Base-by-base conservation (phyloP, 306 rosid species). In the Sechiopsis laciniata region DNA sequence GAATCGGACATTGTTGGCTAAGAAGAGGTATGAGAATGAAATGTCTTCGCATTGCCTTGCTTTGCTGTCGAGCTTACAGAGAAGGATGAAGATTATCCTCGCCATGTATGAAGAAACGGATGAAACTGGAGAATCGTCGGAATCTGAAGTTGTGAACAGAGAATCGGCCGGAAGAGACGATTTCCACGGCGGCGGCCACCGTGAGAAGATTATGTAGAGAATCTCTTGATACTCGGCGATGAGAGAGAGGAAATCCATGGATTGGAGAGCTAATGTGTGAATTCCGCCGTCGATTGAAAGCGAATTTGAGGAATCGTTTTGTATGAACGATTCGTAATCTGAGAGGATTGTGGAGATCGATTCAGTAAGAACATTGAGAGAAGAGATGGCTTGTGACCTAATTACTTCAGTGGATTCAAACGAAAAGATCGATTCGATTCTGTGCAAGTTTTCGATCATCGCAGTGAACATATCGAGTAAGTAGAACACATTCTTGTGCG, bases 61-160 rank as follows among this genome's bases (percentile, higher is more conserved):
- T 72, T 81, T 87, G 15, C 74, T 64, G 75, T 92, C 92, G 21
- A 92, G 89, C 77, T 88, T 90, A 73, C 95, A 90, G 14, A 83
- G 73, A 17, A 92, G 92, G 57, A 84, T 86, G 15, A 85, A 79
- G 62, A 92, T 75, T 3, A 92, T 67, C 88, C 96, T 78, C 2
- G 84, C 84, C 48, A 89, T 21, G 1, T 83, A 75, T 46, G 26
- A 15, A 0, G 88, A 77, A 4, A 84, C 54, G 1, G 58, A 77
- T 42, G 84, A 29, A 16, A 29, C 29, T 24, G 80, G 72, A 2
- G 70, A 35, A 3, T 78, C 67, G 3, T 78, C 79, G 42, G 85
- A 75, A 11, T 76, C 63, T 1, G 84, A 78, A 72, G 68, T 55
- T 55, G 80, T 74, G 75, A 71, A 81, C 81, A 73, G 54, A 11